Base-by-base conservation (phyloP, 2,329 filamentous ascomycete species). In the Aspergillus amoenus region DNA sequence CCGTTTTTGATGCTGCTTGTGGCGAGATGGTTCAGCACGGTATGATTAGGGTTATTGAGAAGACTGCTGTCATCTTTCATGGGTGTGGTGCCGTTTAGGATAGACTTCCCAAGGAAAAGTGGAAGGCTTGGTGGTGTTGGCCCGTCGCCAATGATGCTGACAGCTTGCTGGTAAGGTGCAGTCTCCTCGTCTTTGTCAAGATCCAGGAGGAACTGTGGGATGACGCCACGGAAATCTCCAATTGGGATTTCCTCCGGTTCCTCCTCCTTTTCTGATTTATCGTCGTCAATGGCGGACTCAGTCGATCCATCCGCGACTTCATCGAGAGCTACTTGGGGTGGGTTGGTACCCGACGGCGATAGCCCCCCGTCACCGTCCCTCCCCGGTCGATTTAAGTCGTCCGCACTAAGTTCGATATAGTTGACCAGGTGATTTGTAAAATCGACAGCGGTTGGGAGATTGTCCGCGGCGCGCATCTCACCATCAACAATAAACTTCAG, bases 31-130 rank as follows among this genome's bases (percentile, higher is more conserved):
- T 99, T 99, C 61, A 99, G 79, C 32, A 97, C 91, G 0, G 94
- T 97, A 70, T 99, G 93, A 68, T 97, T 99, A 13, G 94, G 94
- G 84, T 97, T 93, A 65, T 91, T 94, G 62, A 99, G 79, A 60
- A 99, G 94, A 76, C 93, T 97, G 74, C 93, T 96, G 76, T 99
- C 94, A 72, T 99, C 94, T 79, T 97, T 97, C 82, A 96, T 91
- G 6, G 93, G 87, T 24, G 91, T 92, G 2, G 87, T 88, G 48
- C 90, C 90, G 73, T 99, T 99, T 63, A 99, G 78, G 58, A 99
- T 97, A 32, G 93, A 94, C 78, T 96, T 96, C 65, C 89, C 90
- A 49, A 99, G 79, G 78, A 97, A 97, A 48, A 94, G 86, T 1
- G 94, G 94, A 44, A 99, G 81, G 63, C 84, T 87, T 1, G 94